Base-by-base conservation (phyloP, 2,329 filamentous ascomycete genomes). In the Arthrobotrys megalospora region DNA sequence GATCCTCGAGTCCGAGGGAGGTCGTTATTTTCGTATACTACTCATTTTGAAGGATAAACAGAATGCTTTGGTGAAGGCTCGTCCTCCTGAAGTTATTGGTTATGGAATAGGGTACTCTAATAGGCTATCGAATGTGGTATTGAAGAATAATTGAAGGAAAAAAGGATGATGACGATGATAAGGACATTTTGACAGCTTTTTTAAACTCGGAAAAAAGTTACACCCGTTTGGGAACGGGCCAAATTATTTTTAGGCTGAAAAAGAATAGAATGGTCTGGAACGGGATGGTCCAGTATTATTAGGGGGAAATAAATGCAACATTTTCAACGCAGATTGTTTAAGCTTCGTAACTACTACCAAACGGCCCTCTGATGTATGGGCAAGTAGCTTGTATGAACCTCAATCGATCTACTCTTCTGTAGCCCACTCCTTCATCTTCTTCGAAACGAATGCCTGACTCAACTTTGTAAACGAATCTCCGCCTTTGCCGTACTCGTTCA, bases 401-500 rank as follows among this genome's bases (percentile, higher is more conserved):
- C 2, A 28, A 28, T 28, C 24, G 24, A 28, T 28, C 24, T 28
- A 28, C 24, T 28, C 24, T 5, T 28, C 11, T 2, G 11, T 45
- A 41, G 38, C 16, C 72, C 72, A 76, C 28, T 77, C 65, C 21
- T 69, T 70, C 24, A 77, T 65, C 58, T 64, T 68, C 41, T 70
- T 77, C 24, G 36, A 45, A 3, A 77, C 47, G 41, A 60, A 70
- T 11, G 41, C 72, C 28, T 69, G 65, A 7, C 41, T 70, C 3
- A 77, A 48, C n/a, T 62, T 69, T n/a, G 55, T 70, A 48, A 48
- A 38, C 8, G 3, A n/a, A 0, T 63, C 52, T 2, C 47, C 65
- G 34, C 16, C 14, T 45, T 70, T 77, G 0, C 8, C 12, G 19
- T 65, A 77, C 14, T 66, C 65, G 12, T 70, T 62, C 16, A 64